A percentile compares a stretch with the other conserved stretches of the same genome.
phyloP scores from a whole-genome alignment of 176 grass and related monocot species.

The Aegilops bicornis region DNA sequence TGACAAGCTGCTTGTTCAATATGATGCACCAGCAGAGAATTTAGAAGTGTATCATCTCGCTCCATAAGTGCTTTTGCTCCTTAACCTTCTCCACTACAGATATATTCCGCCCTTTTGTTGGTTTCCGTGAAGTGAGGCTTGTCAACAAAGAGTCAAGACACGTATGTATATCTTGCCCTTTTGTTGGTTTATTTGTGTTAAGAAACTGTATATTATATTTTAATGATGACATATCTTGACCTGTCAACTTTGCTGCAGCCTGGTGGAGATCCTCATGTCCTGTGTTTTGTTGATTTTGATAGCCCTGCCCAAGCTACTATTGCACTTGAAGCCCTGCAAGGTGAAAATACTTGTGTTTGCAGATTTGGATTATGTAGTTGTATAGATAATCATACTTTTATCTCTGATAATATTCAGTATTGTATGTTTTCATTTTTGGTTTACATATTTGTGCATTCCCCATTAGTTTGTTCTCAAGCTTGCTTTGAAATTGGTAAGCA shows the following conservation, averaged over 20 bases:
- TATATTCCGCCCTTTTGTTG: conserved; percentile 99
- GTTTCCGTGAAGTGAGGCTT: conserved; percentile 97
- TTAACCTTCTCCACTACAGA: conserved; percentile 55
- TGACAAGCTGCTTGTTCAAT: neutral
- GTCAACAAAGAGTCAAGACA: conserved; percentile 98
- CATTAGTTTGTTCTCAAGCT: neutral
- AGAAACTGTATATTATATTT: neutral
- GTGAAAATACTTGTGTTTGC: conserved; percentile 52
- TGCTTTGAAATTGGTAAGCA: neutral
- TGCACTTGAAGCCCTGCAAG: conserved; percentile 94
- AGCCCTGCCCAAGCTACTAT: conserved; percentile 85
- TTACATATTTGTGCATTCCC: conserved; percentile 6
- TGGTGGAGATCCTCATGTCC: conserved; percentile 78
- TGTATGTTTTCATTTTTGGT: neutral
- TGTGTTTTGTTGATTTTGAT: conserved; percentile 97
- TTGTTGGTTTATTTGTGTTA: neutral
- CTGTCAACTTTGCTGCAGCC: conserved; percentile 45
- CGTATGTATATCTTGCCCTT: conserved; percentile 43
- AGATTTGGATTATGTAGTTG: neutral
- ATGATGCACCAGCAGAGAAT: neutral
- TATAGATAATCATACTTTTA: neutral
- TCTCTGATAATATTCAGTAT: neutral
- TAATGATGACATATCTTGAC: conserved; percentile 12
- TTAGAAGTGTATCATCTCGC: neutral
- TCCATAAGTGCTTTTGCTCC: conserved; percentile 28